A percentile compares a stretch with the other conserved stretches of the same genome.
Conservation (phyloP, 108 stramenopile genomes). For the Chaetoceros tenuissimus region DNA sequence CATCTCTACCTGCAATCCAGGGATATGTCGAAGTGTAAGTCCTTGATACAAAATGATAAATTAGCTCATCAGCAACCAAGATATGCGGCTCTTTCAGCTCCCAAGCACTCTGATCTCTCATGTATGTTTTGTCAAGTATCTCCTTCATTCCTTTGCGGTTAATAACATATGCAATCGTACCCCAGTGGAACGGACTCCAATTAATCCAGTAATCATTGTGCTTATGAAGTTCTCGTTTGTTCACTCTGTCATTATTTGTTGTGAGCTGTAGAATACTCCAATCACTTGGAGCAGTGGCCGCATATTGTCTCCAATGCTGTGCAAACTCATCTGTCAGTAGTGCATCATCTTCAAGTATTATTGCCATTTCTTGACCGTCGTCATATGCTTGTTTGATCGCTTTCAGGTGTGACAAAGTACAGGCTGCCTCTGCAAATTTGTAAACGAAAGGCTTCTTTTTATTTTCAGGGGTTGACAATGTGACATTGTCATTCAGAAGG, state of each 20-base stretch:
- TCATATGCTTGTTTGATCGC: not conserved
- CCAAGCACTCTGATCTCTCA: not conserved
- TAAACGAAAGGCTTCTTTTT: too few relatives aligned
- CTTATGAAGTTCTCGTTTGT: not conserved
- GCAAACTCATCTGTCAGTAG: not conserved
- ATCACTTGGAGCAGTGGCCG: not conserved
- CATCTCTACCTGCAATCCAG: too few relatives aligned
- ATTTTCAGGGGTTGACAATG: too few relatives aligned
- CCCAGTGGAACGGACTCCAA: not conserved
- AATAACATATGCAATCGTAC: not conserved
- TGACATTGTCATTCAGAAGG: too few relatives aligned
- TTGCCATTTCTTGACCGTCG: not conserved
- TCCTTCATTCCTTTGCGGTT: not conserved
- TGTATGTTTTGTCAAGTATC: not conserved
- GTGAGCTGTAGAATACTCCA: not conserved
- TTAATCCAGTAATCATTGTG: not conserved
- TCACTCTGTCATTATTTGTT: not conserved
- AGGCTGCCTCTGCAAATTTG: not conserved
- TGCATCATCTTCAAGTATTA: not conserved
- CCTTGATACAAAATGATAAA: not conserved
- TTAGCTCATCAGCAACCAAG: not conserved
- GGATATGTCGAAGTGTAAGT: not conserved
- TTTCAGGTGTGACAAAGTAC: not conserved
- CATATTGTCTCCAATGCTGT: not conserved
- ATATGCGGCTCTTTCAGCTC: not conserved